Base-by-base conservation (phyloP, 371 early-diverging fungal genomes). In the Parasitella parasitica region DNA sequence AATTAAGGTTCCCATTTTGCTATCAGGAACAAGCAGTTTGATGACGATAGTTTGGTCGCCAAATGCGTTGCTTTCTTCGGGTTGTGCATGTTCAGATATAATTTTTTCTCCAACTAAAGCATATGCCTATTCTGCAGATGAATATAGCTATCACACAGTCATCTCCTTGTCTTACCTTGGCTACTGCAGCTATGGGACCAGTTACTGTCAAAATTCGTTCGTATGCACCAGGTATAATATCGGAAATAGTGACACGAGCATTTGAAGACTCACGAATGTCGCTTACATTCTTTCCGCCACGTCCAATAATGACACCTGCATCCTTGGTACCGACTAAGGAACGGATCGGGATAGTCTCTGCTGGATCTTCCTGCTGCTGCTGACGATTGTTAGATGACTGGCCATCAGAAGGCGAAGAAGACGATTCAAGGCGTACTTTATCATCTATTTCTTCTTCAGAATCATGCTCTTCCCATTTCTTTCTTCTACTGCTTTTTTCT, bases 1-100 rank as follows among this genome's bases (percentile, higher is more conserved):
- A 62, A 97, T 97, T 58, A 97, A 79, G 27, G 90, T 88, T 4
- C 97, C 97, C 91, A 94, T 91, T 16, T 85, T 86, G 51, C 70
- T 74, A 64, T 90, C 86, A 26, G 90, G 86, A 4, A 94, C 84
- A 50, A 94, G 82, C 4, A 93, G 55, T 24, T 90, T 86, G 41
- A 94, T 82, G 11, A 88, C 77, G 16, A 87, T 70, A 16, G 79
- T 63, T 37, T 70, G 69, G 8, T 74, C 71, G 20, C 39, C 48
- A 16, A 48, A 22, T 12, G 28, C 49, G 27, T 59, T 60, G 13
- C 58, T 57, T 16, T 43, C 66, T n/a, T 70, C 69, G n/a, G 39
- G 59, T 68, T 54, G 72, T 52, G 54, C 73, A 62, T 58, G 78
- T 60, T 89, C 89, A 9, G 75, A 74, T 28, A 87, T 69, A 28